Conservation (phyloP, 345 rosid genomes). For the Eucalyptus fibrosa region DNA sequence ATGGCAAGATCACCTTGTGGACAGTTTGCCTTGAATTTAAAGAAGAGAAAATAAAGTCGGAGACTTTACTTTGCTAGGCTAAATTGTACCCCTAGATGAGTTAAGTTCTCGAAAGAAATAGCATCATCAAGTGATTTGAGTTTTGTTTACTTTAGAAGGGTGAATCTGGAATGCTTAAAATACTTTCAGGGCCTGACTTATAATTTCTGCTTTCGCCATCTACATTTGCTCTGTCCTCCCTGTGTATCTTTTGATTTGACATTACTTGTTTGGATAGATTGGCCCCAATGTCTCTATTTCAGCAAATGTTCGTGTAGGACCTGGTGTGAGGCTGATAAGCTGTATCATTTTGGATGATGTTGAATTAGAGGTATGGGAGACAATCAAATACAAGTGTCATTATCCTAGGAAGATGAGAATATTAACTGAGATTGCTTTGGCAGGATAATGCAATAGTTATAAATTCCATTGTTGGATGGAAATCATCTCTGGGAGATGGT, state of each 20-base stretch:
- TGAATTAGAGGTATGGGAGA: conserved; percentile 37
- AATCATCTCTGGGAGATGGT: conserved; percentile 78
- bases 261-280: conserved; percentile 14
- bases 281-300: conserved; percentile 59
- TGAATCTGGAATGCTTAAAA: background rate
- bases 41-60: background rate
- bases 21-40: background rate
- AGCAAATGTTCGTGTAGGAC: conserved; percentile 54
- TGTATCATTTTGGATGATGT: conserved; percentile 77
- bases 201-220: background rate
- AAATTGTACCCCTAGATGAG: background rate
- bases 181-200: background rate
- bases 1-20: background rate
- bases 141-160: background rate
- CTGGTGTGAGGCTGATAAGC: conserved; percentile 54
- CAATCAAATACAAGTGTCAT: background rate
- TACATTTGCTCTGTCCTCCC: background rate
- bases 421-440: background rate
- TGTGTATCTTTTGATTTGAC: background rate
- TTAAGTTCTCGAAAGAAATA: background rate
- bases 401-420: background rate
- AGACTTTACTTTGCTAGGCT: background rate
- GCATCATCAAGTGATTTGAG: background rate
- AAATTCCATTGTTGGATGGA: conserved; percentile 74
- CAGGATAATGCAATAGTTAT: conserved; percentile 78